A percentile compares a stretch with the other conserved stretches of the same genome.
Conservation (phyloP, 805 yeast genomes). For the Starmerella tilneyi region DNA sequence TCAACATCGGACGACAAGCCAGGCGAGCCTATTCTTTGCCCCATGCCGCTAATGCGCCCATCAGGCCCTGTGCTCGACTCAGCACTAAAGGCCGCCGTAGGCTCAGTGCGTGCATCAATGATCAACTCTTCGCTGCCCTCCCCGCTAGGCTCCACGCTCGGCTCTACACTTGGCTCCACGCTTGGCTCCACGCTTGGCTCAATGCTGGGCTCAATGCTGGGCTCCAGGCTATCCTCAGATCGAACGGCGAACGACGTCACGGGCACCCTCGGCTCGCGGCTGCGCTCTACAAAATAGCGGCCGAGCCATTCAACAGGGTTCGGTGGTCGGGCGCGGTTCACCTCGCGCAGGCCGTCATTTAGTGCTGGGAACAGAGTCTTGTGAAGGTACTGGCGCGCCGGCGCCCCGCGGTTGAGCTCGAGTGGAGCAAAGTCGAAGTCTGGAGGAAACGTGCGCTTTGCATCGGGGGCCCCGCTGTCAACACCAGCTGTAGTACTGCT, state of each 20-base stretch:
- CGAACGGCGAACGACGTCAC: background rate
- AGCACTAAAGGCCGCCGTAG: background rate
- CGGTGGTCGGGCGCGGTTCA: constrained; percentile 36
- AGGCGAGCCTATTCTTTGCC: too few species aligned
- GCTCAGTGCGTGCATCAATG: background rate
- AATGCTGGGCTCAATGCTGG: background rate
- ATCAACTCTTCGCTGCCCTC: background rate
- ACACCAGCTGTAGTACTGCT: background rate
- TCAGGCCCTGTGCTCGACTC: background rate
- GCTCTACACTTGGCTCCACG: background rate
- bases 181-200: background rate
- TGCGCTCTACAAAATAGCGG: constrained; percentile 16
- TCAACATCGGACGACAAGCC: background rate
- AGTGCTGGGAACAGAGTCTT: constrained; percentile 52
- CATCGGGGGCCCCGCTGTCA: background rate
- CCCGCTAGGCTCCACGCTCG: background rate
- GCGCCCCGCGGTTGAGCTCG: constrained; percentile 49
- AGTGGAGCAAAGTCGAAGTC: background rate
- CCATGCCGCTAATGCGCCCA: background rate
- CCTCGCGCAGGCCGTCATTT: constrained; percentile 50
- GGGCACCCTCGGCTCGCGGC: constrained; percentile 3
- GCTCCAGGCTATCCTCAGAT: background rate
- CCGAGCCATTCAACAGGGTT: constrained; percentile 25
- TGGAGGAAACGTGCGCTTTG: constrained; percentile 4
- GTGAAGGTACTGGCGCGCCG: constrained; percentile 59